These are phyloP conservation scores for Metschnikowia arizonensis DNA, from an alignment of 805 yeast genomes.

Conservation along the genomic window DNA sequence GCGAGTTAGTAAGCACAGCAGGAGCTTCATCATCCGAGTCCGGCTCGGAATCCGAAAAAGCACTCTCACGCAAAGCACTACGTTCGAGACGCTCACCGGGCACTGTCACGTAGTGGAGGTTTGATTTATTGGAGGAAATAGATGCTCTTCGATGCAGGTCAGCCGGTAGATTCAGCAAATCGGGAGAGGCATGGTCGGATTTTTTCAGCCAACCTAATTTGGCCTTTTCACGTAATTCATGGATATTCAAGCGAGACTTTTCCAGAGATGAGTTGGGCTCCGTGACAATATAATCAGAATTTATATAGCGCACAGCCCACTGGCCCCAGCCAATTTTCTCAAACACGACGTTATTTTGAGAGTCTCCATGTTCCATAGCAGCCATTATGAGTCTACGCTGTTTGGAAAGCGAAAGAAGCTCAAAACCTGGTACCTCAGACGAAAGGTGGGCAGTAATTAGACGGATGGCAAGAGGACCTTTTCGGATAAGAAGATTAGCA, in stretches of 20 bases:
- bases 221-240: constrained; percentile 34
- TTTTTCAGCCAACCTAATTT: constrained; percentile 42
- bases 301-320: constrained; percentile 74
- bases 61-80: constrained; percentile 15
- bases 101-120: constrained; percentile 43
- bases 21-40: constrained; percentile 26
- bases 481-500: constrained; percentile 60
- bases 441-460: constrained; percentile 80
- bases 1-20: neutral
- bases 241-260: constrained; percentile 28
- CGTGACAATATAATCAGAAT: constrained; percentile 43
- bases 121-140: constrained; percentile 44
- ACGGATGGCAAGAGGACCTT: constrained; percentile 89
- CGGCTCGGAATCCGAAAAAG: constrained; percentile 32
- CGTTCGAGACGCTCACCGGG: constrained; percentile 33
- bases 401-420: constrained; percentile 74
- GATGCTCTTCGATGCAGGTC: constrained; percentile 43
- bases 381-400: constrained; percentile 89
- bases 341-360: constrained; percentile 60
- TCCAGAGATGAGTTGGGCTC: constrained; percentile 22
- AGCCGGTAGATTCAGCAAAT: constrained; percentile 7
- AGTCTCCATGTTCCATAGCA: constrained; percentile 72
- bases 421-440: constrained; percentile 72
- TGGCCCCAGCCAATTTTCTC: constrained; percentile 98
- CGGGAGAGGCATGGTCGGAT: constrained; percentile 17